Conservation (phyloP, 2,329 filamentous ascomycete species). For the Aureobasidium mangrovei region DNA sequence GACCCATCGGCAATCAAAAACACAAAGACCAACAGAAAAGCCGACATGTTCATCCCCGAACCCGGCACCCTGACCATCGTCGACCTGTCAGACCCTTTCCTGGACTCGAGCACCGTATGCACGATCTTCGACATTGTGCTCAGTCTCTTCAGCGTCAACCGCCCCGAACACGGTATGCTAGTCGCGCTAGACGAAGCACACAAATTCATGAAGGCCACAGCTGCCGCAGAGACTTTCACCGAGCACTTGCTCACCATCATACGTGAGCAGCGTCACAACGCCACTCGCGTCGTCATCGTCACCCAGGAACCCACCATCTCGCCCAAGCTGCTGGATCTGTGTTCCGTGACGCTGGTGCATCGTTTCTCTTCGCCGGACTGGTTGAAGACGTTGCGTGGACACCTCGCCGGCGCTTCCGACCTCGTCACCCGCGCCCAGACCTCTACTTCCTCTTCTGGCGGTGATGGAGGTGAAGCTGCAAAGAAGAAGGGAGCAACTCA, state of each 20-base stretch:
- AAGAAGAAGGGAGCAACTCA: constrained; percentile 10
- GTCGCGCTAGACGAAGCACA: constrained; percentile 71
- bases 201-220: constrained; percentile 57
- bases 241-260: constrained; percentile 54
- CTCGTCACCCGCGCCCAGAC: constrained; percentile 9
- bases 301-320: constrained; percentile 72
- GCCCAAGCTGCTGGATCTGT: constrained; percentile 59
- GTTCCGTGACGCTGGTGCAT: constrained; percentile 63
- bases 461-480: background rate
- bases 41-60: constrained; percentile 23
- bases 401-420: constrained; percentile 39
- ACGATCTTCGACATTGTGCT: constrained; percentile 65
- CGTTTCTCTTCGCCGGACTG: constrained; percentile 60
- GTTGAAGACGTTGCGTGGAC: constrained; percentile 40
- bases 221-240: constrained; percentile 51
- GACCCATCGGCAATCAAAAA: constrained; percentile 21
- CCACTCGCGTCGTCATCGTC: constrained; percentile 58
- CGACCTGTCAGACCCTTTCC: constrained; percentile 64
- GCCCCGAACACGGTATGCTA: constrained; percentile 43
- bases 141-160: constrained; percentile 50
- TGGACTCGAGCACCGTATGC: constrained; percentile 59
- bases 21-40: constrained; percentile 8
- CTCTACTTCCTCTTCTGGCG: background rate
- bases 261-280: constrained; percentile 62
- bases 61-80: constrained; percentile 54